Base-by-base conservation (phyloP, 495 filamentous ascomycete species). In the Neurospora sp. region DNA sequence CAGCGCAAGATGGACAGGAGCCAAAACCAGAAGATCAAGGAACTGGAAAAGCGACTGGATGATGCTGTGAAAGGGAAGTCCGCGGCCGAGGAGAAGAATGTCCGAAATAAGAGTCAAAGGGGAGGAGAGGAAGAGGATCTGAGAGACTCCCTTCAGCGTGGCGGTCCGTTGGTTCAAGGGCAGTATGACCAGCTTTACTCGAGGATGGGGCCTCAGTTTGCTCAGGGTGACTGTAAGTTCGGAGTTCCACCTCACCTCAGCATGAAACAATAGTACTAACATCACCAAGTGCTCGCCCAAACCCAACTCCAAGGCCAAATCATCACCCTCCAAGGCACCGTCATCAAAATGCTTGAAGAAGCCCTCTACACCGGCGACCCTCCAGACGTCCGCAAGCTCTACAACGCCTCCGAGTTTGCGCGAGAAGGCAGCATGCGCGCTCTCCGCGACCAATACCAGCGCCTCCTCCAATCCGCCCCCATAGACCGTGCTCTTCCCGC, bases 371-470 rank as follows among this genome's bases (percentile, higher is more conserved):
- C 78, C 18, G 79, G 78, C 35, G 59, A 72, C 0, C 71, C 75
- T 0, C 78, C 77, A 10, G 80, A 82, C 72, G 41, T 79, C 69
- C 40, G 62, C 62, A 71, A 69, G 42, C 78, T 82, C 7, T 81
- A 79, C 74, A 79, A 81, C 73, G 78, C 78, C 3, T 81, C 78
- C n/a, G 78, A 81, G 59, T 79, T 81, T n/a, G 80, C 81, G 4
- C 77, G 80, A 0, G 76, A 81, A 16, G 77, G 80, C 23, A 77
- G 75, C 75, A 76, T 83, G 40, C 76, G 78, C 31, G 81, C 80
- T 4, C 75, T 83, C n/a, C 76, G 77, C 1, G 80, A 83, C 23
- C 81, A 83, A 70, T 80, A 81, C 71, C 76, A 77, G 42, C 80
- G 81, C 14, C 70, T 83, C 10, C 77, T 79, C 14, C 66, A 74